Conservation (phyloP, 345 rosid species). For the Sapria himalayana region DNA sequence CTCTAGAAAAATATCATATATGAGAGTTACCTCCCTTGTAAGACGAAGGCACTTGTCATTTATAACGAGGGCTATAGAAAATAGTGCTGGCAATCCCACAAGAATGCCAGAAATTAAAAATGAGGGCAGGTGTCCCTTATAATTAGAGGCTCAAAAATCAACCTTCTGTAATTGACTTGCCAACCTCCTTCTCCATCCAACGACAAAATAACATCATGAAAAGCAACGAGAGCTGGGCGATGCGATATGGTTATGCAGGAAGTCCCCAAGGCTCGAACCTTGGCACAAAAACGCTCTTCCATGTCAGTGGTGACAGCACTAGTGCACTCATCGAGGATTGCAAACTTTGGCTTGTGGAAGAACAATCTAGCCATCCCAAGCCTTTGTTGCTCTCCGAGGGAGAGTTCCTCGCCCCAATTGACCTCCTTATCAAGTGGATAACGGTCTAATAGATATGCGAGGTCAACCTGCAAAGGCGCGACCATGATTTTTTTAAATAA, state of each 20-base stretch:
- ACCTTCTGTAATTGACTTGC: slow-evolving; percentile 74
- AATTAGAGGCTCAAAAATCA: slow-evolving; percentile 10
- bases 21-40: no score
- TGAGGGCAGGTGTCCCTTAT: background rate
- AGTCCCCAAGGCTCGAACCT: slow-evolving; percentile 98
- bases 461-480: slow-evolving; percentile 50
- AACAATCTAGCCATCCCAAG: slow-evolving; percentile 96
- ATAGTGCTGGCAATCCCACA: slow-evolving; percentile 1
- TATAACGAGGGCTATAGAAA: slow-evolving; percentile 9
- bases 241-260: slow-evolving; percentile 98
- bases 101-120: slow-evolving; percentile 2
- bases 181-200: slow-evolving; percentile 97
- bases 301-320: slow-evolving; percentile 99
- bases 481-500: slow-evolving; percentile 6
- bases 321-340: slow-evolving; percentile 99
- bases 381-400: slow-evolving; percentile 97
- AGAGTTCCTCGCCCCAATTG: slow-evolving; percentile 94
- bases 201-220: slow-evolving; percentile 87
- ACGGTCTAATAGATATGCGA: slow-evolving; percentile 78
- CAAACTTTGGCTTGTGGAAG: slow-evolving; percentile 97
- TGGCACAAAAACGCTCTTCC: slow-evolving; percentile 95
- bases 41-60: no score
- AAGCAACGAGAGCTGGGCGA: slow-evolving; percentile 95
- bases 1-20: no score
- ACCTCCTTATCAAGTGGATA: slow-evolving; percentile 76